Conservation (phyloP, 2,329 filamentous ascomycete species). For the Aspergillus pseudoviridinutans region DNA sequence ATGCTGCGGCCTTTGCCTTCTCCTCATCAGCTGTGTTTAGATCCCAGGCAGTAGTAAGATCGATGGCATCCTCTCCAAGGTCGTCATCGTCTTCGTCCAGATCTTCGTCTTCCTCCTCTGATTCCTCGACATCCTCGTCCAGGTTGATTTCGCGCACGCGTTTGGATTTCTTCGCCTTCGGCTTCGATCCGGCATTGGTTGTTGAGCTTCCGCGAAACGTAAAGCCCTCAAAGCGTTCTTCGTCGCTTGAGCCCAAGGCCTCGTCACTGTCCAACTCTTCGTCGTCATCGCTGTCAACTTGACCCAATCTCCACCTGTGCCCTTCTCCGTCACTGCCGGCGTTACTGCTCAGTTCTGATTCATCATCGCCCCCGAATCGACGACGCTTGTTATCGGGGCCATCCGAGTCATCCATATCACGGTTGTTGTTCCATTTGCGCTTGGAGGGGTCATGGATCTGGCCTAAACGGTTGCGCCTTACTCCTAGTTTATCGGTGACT, state of each 20-base stretch:
- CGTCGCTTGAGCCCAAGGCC: conserved; percentile 83
- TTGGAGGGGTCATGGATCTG: conserved; percentile 50
- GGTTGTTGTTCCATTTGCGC: conserved; percentile 33
- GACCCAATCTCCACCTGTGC: conserved; percentile 77
- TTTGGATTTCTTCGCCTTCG: conserved; percentile 18
- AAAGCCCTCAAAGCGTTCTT: conserved; percentile 78
- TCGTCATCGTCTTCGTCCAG: conserved; percentile 58
- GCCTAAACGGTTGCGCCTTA: conserved; percentile 57
- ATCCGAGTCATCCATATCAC: conserved; percentile 41
- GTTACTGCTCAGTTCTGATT: conserved; percentile 55
- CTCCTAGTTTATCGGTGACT: conserved; percentile 49
- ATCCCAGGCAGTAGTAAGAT: conserved; percentile 60
- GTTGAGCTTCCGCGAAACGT: conserved; percentile 60
- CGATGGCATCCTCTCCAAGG: conserved; percentile 60
- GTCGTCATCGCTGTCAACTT: conserved; percentile 63
- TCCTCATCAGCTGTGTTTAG: conserved; percentile 44
- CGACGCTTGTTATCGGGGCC: conserved; percentile 44
- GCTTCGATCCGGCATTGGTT: conserved; percentile 34
- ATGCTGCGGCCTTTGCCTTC: conserved; percentile 26
- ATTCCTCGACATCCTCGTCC: conserved; percentile 48
- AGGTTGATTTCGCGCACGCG: conserved; percentile 43
- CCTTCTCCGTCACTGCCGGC: conserved; percentile 81
- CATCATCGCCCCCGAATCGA: conserved; percentile 35
- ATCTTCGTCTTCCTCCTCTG: conserved; percentile 33
- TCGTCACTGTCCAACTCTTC: conserved; percentile 71